Evolutionary conservation across 2,329 filamentous ascomycete species (phyloP), one percentile per base, ranked within the genome.

Genomic region (Monosporascus cannonballus): DNA sequence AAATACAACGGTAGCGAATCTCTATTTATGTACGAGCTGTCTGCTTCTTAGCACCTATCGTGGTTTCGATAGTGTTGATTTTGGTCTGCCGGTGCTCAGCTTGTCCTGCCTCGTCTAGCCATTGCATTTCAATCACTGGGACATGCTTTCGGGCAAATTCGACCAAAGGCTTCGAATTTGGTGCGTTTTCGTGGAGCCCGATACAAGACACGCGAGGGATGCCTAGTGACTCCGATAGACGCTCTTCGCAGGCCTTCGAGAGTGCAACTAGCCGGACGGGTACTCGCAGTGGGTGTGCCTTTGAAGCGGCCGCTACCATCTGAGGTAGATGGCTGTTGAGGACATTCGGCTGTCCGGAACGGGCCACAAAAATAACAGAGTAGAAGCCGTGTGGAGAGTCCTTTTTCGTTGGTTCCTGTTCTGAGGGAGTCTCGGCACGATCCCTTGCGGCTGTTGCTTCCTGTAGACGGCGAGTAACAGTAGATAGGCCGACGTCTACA

Each of bases 161-260:
- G 24, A 85, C 64, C 9, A 90, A 65, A 1, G 79, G 74, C 48
- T 75, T 75, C 0, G 80, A 75, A 42, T 80, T 77, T 0, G 84
- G 83, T 0, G 85, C 82, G 38, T 72, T 76, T 6, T 73, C 71
- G 20, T 74, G 67, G 6, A 90, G 65, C 0, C 79, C 87, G 34
- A 90, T 70, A 22, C 84, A 83, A 1, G 85, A 87, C 1, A 84
- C 83, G 36, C 84, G 76, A 1, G 84, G 81, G 9, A 89, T 74
- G 2, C 80, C 80, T 3, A 90, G 71, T 20, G 75, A 75, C 30
- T 71, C 67, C 47, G 79, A 79, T 17, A 90, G 68, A 14, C 76
- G 76, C 17, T 79, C 71, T 46, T 85, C 84, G 48, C 77, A 80
- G 1, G 77, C 70, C 50, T 78, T 81, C 0, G 84, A 84, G 47